These are phyloP conservation scores for Apiotrichum porosum DNA, from an alignment of 1,284 basidiomycete genomes.

Conservation along the genomic window DNA sequence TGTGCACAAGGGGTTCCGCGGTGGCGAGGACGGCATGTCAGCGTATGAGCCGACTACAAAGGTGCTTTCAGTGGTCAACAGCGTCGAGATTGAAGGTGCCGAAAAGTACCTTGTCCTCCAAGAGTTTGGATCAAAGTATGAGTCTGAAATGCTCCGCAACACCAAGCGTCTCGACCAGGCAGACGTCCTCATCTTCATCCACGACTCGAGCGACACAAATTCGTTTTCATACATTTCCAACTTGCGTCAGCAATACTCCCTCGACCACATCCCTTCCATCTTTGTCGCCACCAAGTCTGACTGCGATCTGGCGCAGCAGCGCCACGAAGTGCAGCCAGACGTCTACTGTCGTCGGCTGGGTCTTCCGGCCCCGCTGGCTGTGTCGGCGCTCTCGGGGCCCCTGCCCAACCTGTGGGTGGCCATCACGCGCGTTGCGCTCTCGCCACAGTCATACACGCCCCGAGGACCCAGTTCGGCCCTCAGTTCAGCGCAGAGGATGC, in stretches of 20 bases:
- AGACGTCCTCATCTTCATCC: constrained; percentile 91
- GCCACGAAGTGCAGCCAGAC: constrained; percentile 97
- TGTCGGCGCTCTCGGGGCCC: constrained; percentile 69
- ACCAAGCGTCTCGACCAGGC: constrained; percentile 85
- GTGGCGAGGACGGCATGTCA: constrained; percentile 30
- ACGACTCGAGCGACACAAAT: constrained; percentile 97
- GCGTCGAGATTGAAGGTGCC: constrained; percentile 87
- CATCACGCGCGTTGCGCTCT: constrained; percentile 43
- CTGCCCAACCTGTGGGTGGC: constrained; percentile 47
- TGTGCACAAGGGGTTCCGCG: constrained; percentile 65
- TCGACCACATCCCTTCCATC: constrained; percentile 87
- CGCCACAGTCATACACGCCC: constrained; percentile 42
- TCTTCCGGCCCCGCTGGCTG: constrained; percentile 81
- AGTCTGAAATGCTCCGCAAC: constrained; percentile 82
- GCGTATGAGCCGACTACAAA: constrained; percentile 82
- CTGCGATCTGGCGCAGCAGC: constrained; percentile 89
- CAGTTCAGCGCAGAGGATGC: constrained; percentile 34
- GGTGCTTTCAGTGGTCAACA: constrained; percentile 86
- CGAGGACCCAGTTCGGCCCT: constrained; percentile 36
- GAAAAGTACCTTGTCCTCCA: constrained; percentile 96
- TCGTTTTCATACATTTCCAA: constrained; percentile 98
- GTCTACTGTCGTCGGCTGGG: constrained; percentile 84
- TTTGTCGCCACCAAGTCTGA: constrained; percentile 99
- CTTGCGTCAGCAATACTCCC: constrained; percentile 91
- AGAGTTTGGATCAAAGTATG: constrained; percentile 94